phyloP scores from a whole-genome alignment of 768 basidiomycete genomes.

The Pleurotus tuber-regium region DNA sequence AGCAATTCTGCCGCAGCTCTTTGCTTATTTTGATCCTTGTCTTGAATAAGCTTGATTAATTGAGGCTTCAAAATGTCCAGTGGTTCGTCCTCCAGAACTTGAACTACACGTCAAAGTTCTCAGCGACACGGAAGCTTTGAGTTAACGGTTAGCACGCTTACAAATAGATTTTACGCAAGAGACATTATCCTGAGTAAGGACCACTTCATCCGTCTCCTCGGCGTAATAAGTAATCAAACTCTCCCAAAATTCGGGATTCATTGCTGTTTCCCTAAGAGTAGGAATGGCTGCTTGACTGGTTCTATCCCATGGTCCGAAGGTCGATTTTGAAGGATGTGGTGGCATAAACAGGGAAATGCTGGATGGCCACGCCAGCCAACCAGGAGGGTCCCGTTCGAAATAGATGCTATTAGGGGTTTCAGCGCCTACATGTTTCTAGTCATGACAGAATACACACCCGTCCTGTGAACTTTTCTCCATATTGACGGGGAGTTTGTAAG shows the following conservation, averaged over 20 bases:
- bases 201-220: conserved; percentile 72
- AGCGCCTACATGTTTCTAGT: conserved; percentile 9
- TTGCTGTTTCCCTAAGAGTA: conserved; percentile 46
- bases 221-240: conserved; percentile 66
- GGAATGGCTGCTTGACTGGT: conserved; percentile 48
- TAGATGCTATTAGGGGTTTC: conserved; percentile 35
- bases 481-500: conserved; percentile 53
- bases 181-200: conserved; percentile 65
- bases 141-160: conserved; percentile 28
- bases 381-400: conserved; percentile 55
- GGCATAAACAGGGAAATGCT: conserved; percentile 42
- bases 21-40: conserved; percentile 84
- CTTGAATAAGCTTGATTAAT: conserved; percentile 58
- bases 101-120: conserved; percentile 42
- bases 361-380: conserved; percentile 66
- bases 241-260: conserved; percentile 61
- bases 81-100: conserved; percentile 74
- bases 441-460: conserved; percentile 39
- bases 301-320: conserved; percentile 60
- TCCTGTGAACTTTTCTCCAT: conserved; percentile 26
- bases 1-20: conserved; percentile 84
- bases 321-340: conserved; percentile 46
- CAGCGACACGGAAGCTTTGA: conserved; percentile 1
- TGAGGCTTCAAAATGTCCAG: conserved; percentile 60
- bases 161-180: conserved; percentile 76